These are phyloP conservation scores for Colletotrichum tabaci DNA, from an alignment of 2,329 filamentous ascomycete genomes.

Conservation along the genomic window DNA sequence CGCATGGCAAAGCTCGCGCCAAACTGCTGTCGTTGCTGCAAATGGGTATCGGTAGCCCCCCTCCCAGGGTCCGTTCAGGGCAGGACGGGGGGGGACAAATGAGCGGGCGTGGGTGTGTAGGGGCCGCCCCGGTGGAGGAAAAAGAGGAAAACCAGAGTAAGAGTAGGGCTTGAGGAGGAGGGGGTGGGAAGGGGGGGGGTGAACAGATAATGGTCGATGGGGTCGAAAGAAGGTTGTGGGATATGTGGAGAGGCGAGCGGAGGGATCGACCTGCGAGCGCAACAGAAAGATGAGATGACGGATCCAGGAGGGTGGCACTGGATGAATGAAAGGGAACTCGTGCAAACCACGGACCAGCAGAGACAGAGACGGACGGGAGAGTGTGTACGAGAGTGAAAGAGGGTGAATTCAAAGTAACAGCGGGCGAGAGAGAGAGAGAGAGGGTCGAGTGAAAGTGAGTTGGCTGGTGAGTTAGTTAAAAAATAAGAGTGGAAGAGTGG, in stretches of 20 bases:
- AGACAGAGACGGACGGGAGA: background rate
- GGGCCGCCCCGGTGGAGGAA: constrained; percentile 22
- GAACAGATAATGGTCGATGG: constrained; percentile 27
- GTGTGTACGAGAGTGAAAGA: too few species aligned
- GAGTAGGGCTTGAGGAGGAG: too few species aligned
- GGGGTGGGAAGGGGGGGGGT: constrained; percentile 19
- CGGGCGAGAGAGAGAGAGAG: background rate
- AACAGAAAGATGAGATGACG: constrained; percentile 41
- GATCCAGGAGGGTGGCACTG: constrained; percentile 34
- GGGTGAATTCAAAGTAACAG: too few species aligned
- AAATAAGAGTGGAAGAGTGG: background rate
- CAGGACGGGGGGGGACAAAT: constrained; percentile 13
- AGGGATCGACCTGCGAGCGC: constrained; percentile 42
- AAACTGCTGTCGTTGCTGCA: constrained; percentile 15
- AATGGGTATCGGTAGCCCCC: constrained; percentile 2
- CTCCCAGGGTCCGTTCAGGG: constrained; percentile 24
- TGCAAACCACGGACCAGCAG: background rate
- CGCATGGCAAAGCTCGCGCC: constrained; percentile 32
- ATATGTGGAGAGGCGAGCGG: constrained; percentile 42
- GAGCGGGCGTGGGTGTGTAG: constrained; percentile 35
- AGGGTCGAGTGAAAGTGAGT: background rate
- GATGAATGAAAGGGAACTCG: constrained; percentile 12
- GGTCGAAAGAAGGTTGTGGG: constrained; percentile 44
- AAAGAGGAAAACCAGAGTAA: constrained; percentile 5
- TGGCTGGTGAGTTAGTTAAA: background rate